Conservation (phyloP, 345 rosid species). For the Eucalyptus marginata region DNA sequence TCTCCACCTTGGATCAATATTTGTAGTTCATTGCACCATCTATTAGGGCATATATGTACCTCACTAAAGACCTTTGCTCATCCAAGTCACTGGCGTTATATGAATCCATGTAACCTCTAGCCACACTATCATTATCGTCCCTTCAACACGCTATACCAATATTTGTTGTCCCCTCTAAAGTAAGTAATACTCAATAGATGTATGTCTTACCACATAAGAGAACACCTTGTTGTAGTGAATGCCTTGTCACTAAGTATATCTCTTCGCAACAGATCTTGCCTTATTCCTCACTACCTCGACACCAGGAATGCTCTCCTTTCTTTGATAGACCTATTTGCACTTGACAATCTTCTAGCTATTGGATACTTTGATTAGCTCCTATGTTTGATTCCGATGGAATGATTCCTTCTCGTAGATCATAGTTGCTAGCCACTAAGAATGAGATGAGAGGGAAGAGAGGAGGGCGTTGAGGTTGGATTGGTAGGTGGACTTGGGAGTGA, state of each 20-base stretch:
- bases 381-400: background rate
- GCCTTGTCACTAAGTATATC: background rate
- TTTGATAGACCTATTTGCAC: background rate
- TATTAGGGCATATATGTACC: background rate
- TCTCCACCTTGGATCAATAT: background rate
- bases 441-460: background rate
- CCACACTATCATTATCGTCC: background rate
- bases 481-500: constrained; percentile 5
- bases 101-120: background rate
- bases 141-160: background rate
- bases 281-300: background rate
- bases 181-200: background rate
- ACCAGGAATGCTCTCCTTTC: background rate
- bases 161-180: background rate
- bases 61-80: background rate
- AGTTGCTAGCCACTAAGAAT: background rate
- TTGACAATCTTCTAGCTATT: background rate
- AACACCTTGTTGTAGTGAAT: background rate
- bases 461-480: background rate
- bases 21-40: background rate
- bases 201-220: background rate
- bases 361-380: background rate
- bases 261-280: background rate
- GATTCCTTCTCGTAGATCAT: background rate
- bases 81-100: background rate